Evolutionary conservation across 2,329 filamentous ascomycete genomes (phyloP).

Genomic region (Falciphora oryzae): DNA sequence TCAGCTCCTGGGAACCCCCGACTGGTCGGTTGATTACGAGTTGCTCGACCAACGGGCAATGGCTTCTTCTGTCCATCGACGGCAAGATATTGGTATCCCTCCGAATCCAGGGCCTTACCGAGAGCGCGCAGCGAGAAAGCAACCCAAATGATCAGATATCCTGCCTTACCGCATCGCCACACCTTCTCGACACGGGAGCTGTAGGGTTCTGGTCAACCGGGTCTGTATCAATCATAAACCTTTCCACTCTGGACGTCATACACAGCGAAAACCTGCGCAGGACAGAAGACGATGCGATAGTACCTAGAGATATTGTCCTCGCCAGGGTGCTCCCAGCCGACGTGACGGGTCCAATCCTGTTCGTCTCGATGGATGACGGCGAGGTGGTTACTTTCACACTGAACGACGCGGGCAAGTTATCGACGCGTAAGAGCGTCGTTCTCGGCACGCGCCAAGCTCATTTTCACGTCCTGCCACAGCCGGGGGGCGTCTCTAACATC

Average conservation of each 20-base stretch:
- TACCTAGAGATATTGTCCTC: constrained; percentile 76
- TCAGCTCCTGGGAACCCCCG: constrained; percentile 52
- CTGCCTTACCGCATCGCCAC: constrained; percentile 69
- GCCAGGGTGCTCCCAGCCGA: constrained; percentile 66
- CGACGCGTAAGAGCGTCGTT: constrained; percentile 71
- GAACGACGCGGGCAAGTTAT: constrained; percentile 56
- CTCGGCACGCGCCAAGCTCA: constrained; percentile 80
- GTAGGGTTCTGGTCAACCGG: constrained; percentile 87
- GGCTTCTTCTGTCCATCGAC: constrained; percentile 67
- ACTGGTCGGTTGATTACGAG: constrained; percentile 61
- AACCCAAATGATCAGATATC: constrained; percentile 70
- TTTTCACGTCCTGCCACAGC: constrained; percentile 70
- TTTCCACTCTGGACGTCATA: constrained; percentile 56
- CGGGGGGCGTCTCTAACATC: constrained; percentile 65
- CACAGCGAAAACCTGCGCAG: constrained; percentile 57
- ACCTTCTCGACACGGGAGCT: constrained; percentile 61
- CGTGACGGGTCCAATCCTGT: constrained; percentile 61
- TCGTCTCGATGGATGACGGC: constrained; percentile 89
- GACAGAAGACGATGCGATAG: constrained; percentile 62
- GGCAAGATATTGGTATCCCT: constrained; percentile 69
- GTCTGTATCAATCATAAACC: constrained; percentile 65
- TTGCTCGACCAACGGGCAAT: constrained; percentile 66
- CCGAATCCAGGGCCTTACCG: constrained; percentile 52
- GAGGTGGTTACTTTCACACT: constrained; percentile 81
- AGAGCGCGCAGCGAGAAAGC: constrained; percentile 55